These are phyloP conservation scores for Elsinoe fawcettii DNA, from an alignment of 2,329 filamentous ascomycete species.

Conservation along the genomic window DNA sequence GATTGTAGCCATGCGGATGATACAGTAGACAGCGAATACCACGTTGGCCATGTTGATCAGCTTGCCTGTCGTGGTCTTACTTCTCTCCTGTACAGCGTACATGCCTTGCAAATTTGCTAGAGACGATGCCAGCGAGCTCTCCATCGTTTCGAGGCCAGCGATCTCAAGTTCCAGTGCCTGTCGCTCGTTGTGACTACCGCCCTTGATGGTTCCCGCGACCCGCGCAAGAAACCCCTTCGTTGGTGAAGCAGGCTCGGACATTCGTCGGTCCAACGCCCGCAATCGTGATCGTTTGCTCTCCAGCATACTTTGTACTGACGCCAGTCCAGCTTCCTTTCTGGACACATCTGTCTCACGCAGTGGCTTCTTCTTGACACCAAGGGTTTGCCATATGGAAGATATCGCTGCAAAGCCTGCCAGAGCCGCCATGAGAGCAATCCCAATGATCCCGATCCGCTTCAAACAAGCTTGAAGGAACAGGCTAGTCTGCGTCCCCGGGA, in stretches of 20 bases:
- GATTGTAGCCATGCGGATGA: constrained; percentile 73
- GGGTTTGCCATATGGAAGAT: constrained; percentile 77
- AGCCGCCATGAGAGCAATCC: constrained; percentile 77
- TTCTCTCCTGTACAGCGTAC: constrained; percentile 56
- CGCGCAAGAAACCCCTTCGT: constrained; percentile 61
- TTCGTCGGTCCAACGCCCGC: constrained; percentile 60
- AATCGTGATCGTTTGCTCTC: constrained; percentile 65
- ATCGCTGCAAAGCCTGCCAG: constrained; percentile 87
- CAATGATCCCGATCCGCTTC: constrained; percentile 70
- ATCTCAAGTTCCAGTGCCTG: constrained; percentile 63
- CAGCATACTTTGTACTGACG: constrained; percentile 73
- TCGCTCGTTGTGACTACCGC: constrained; percentile 49
- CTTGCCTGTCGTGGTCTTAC: constrained; percentile 59
- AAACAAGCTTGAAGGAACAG: constrained; percentile 49
- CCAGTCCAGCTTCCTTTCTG: constrained; percentile 69
- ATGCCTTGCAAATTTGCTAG: constrained; percentile 57
- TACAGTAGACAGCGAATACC: constrained; percentile 70
- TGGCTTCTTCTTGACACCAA: constrained; percentile 56
- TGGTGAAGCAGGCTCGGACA: constrained; percentile 30
- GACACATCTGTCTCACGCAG: constrained; percentile 61
- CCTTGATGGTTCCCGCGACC: constrained; percentile 63
- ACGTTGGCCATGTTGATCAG: constrained; percentile 57
- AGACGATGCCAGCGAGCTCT: constrained; percentile 58
- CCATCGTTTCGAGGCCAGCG: constrained; percentile 71
- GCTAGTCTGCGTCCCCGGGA: constrained; percentile 30